A percentile compares a stretch with the other conserved stretches of the same genome.
Conservation (phyloP, 2,329 filamentous ascomycete genomes). For the Phoma sp. region DNA sequence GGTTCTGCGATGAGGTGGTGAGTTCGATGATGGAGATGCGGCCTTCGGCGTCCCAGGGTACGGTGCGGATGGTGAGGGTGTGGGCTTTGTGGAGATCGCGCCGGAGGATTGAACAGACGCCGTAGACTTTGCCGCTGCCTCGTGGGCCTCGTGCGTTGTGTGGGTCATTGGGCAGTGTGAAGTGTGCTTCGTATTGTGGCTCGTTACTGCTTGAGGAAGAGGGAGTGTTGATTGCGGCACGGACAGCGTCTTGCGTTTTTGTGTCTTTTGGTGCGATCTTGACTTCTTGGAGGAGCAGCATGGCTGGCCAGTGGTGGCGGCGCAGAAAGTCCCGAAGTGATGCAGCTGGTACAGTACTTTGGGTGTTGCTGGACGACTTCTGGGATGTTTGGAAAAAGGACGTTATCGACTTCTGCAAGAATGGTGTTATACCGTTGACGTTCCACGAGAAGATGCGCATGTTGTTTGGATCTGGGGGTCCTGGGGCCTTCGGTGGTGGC, state of each 20-base stretch:
- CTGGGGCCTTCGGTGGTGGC: background rate
- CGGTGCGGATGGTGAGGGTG: constrained; percentile 38
- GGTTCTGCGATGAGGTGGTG: constrained; percentile 24
- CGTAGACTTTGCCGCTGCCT: constrained; percentile 58
- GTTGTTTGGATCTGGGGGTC: constrained; percentile 1
- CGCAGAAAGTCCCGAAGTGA: constrained; percentile 47
- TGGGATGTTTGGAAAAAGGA: constrained; percentile 44
- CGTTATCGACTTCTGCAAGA: constrained; percentile 52
- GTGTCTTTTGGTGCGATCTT: constrained; percentile 55
- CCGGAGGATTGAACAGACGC: constrained; percentile 60
- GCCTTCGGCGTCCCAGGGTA: constrained; percentile 62
- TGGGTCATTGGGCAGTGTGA: constrained; percentile 58
- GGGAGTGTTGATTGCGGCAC: constrained; percentile 45
- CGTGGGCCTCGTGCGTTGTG: constrained; percentile 59
- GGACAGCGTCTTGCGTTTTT: constrained; percentile 50
- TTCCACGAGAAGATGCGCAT: constrained; percentile 58
- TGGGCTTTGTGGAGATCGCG: constrained; percentile 48
- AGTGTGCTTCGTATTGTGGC: constrained; percentile 54
- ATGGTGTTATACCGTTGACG: constrained; percentile 56
- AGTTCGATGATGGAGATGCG: constrained; percentile 58
- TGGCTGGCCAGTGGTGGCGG: constrained; percentile 54
- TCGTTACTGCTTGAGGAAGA: background rate
- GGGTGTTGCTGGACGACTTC: background rate
- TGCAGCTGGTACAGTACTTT: background rate
- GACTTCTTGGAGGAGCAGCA: constrained; percentile 60